phyloP scores from a whole-genome alignment of 495 filamentous ascomycete species.

The Talaromyces ruber region DNA sequence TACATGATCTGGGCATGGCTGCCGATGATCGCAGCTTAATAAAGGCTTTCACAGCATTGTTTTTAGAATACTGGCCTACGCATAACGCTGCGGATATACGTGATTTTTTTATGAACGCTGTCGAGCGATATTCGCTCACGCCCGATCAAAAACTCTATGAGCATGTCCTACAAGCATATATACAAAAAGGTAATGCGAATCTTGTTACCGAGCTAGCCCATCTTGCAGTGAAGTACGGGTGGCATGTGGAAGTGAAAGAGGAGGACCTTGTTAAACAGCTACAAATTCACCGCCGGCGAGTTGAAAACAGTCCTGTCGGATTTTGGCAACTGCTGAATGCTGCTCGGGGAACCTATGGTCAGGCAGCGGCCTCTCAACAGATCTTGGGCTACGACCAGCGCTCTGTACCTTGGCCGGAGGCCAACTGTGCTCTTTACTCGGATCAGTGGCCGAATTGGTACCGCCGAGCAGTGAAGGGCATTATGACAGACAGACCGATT shows the following conservation, averaged over 20 bases:
- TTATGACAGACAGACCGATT: constrained; percentile 18
- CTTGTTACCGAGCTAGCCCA: constrained; percentile 18
- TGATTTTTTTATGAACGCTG: constrained; percentile 25
- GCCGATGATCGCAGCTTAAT: constrained; percentile 18
- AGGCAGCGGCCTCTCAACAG: constrained; percentile 24
- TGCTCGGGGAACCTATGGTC: constrained; percentile 23
- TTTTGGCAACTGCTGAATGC: constrained; percentile 38
- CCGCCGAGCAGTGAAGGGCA: constrained; percentile 17
- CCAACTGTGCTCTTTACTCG: constrained; percentile 15
- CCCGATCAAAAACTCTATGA: constrained; percentile 33
- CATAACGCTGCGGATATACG: constrained; percentile 24
- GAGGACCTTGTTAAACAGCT: constrained; percentile 20
- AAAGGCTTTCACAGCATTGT: constrained; percentile 32
- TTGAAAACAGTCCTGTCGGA: constrained; percentile 27
- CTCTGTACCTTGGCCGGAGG: constrained; percentile 15
- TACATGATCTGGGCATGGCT: constrained; percentile 27
- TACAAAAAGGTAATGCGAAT: constrained; percentile 27
- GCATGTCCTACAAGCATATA: constrained; percentile 32
- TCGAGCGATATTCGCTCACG: constrained; percentile 25
- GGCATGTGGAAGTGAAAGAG: constrained; percentile 24
- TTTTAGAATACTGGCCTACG: constrained; percentile 33
- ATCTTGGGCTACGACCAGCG: constrained; percentile 26
- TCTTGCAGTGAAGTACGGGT: constrained; percentile 21
- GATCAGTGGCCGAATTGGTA: constrained; percentile 15
- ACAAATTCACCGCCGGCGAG: constrained; percentile 19